These are phyloP conservation scores for Coemansia sp. DNA, from an alignment of 192 early-diverging fungal genomes.

Conservation along the genomic window DNA sequence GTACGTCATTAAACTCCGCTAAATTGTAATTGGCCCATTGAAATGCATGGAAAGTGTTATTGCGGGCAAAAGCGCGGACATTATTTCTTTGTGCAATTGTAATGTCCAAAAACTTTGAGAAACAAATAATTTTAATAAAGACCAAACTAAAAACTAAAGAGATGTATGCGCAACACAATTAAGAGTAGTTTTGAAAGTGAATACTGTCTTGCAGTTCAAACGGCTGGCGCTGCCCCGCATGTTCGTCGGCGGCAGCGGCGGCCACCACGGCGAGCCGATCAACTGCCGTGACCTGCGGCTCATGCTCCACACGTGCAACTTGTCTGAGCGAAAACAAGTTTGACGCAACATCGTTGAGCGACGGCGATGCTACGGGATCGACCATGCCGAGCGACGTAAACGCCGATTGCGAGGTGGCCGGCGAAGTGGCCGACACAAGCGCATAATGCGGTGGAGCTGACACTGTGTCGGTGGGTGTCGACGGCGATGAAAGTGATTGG, in stretches of 20 bases:
- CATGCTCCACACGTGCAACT: not conserved
- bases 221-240: conserved; percentile 6
- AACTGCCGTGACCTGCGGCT: not conserved
- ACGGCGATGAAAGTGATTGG: conserved; percentile 21
- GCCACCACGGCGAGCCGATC: conserved; percentile 18
- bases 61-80: too few species aligned
- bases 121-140: too few species aligned
- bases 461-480: conserved; percentile 19
- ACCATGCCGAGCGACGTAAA: conserved; percentile 41
- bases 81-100: too few species aligned
- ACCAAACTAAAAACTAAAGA: too few species aligned
- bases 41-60: too few species aligned
- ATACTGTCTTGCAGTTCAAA: conserved; percentile 27
- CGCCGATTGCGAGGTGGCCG: conserved; percentile 14
- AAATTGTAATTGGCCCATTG: too few species aligned
- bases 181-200: conserved; percentile 35
- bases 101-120: too few species aligned
- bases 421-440: conserved; percentile 20
- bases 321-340: conserved; percentile 48
- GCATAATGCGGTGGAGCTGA: conserved; percentile 34
- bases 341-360: conserved; percentile 43
- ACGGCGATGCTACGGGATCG: conserved; percentile 35
- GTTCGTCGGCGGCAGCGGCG: conserved; percentile 12
- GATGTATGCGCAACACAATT: not conserved
- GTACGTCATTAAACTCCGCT: too few species aligned